phyloP scores from a whole-genome alignment of 2,329 filamentous ascomycete species.

The Claviceps monticola region DNA sequence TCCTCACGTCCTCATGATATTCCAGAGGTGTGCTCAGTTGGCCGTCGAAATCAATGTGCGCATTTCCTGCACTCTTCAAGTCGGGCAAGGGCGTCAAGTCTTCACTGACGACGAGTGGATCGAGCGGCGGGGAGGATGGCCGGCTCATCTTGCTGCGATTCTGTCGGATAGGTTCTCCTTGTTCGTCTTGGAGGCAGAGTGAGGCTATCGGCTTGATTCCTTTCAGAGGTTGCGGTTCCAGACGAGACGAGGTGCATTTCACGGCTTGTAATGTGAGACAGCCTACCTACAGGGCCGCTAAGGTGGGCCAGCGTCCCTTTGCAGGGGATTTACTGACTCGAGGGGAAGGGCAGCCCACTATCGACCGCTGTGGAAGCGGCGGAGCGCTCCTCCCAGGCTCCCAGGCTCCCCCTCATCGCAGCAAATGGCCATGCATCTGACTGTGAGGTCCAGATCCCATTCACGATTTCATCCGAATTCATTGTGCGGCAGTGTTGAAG shows the following conservation, averaged over 20 bases:
- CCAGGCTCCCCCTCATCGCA: neutral
- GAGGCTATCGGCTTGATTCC: neutral
- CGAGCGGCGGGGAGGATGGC: slow-evolving; percentile 34
- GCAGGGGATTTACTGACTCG: neutral
- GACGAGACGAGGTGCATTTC: neutral
- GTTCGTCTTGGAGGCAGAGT: neutral
- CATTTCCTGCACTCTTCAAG: slow-evolving; percentile 41
- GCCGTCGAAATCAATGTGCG: slow-evolving; percentile 53
- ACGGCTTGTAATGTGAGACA: neutral
- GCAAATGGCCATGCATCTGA: no score
- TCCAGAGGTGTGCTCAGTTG: slow-evolving; percentile 55
- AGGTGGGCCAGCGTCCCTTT: neutral
- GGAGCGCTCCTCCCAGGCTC: neutral
- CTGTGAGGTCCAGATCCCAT: no score
- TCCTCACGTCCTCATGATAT: slow-evolving; percentile 72
- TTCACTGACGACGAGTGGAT: slow-evolving; percentile 36
- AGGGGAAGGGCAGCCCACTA: neutral
- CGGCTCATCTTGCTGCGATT: slow-evolving; percentile 11
- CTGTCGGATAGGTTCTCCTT: neutral
- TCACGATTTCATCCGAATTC: neutral
- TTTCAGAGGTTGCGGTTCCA: neutral
- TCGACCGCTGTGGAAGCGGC: neutral
- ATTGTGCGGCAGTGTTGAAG: neutral
- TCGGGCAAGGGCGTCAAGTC: slow-evolving; percentile 45
- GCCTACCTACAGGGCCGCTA: neutral